Evolutionary conservation across 2,329 filamentous ascomycete genomes (phyloP).

Genomic region (Fusarium bulbicola): DNA sequence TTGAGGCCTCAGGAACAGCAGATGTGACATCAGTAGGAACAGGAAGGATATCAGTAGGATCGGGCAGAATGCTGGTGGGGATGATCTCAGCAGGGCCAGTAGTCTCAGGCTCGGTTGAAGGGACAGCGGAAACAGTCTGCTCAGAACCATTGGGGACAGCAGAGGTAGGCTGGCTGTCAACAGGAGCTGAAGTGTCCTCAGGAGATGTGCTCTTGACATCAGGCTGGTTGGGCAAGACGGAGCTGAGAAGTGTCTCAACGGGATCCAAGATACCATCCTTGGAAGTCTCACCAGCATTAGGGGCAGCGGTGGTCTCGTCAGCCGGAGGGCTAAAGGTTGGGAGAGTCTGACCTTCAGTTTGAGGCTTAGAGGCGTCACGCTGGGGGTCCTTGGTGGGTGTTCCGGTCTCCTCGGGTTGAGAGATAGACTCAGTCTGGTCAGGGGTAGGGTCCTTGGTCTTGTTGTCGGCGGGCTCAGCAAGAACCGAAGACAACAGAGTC

Average conservation of each 20-base stretch:
- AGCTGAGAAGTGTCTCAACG: conserved; percentile 33
- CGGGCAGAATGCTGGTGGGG: conserved; percentile 19
- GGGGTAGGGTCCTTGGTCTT: conserved; percentile 13
- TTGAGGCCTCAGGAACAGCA: conserved; percentile 12
- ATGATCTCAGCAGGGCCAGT: conserved; percentile 10
- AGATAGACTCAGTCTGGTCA: conserved; percentile 14
- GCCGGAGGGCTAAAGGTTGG: conserved; percentile 12
- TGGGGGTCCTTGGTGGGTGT: conserved; percentile 23
- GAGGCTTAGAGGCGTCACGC: conserved; percentile 17
- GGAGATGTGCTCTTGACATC: conserved; percentile 12
- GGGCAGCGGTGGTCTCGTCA: conserved; percentile 17
- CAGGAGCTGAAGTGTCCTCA: conserved; percentile 12
- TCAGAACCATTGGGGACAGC: conserved; percentile 8
- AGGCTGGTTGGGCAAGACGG: conserved; percentile 23
- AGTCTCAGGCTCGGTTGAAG: conserved; percentile 23
- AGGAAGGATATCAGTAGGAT: conserved; percentile 16
- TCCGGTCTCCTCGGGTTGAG: conserved; percentile 16
- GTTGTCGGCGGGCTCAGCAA: conserved; percentile 19
- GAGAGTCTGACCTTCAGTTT: conserved; percentile 13
- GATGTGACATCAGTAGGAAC: conserved; percentile 16
- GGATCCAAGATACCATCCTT: conserved; percentile 38
- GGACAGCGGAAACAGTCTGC: conserved; percentile 18
- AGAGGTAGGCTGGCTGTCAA: conserved; percentile 13
- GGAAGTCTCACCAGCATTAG: conserved; percentile 14
- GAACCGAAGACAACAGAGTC: conserved; percentile 27